Conservation (phyloP, 2,329 filamentous ascomycete genomes). For the Colletotrichum sidae region DNA sequence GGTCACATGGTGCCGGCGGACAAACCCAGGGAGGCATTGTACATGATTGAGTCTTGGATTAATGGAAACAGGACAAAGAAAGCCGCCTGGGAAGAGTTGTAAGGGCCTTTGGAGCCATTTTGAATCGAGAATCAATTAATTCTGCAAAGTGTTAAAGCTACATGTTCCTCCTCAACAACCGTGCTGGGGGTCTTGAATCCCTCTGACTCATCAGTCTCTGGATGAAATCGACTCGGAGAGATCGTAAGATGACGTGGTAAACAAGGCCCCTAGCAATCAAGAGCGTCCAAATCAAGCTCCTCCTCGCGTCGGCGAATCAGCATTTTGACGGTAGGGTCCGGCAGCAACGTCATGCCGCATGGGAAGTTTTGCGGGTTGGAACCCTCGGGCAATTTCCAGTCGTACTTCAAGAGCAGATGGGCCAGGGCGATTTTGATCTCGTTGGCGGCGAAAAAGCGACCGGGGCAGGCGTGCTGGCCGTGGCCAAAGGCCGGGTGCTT, state of each 20-base stretch:
- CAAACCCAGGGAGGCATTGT: slow-evolving; percentile 6
- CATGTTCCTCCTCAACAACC: too few relatives aligned
- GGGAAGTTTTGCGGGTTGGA: neutral
- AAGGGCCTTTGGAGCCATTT: neutral
- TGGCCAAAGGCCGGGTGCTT: slow-evolving; percentile 49
- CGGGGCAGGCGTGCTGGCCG: slow-evolving; percentile 51
- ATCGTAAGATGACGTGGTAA: too few relatives aligned
- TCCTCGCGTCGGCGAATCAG: slow-evolving; percentile 23
- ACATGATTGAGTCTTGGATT: slow-evolving; percentile 7
- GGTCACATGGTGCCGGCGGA: slow-evolving; percentile 24
- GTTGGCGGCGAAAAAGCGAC: slow-evolving; percentile 51
- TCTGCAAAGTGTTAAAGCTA: neutral
- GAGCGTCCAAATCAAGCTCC: slow-evolving; percentile 19
- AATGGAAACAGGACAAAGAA: neutral
- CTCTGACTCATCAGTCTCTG: neutral
- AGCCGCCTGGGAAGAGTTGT: neutral
- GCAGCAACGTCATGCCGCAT: slow-evolving; percentile 14
- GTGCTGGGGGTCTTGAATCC: too few relatives aligned
- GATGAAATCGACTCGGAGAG: neutral
- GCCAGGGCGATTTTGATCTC: slow-evolving; percentile 50
- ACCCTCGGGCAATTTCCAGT: slow-evolving; percentile 38
- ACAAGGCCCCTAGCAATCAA: neutral
- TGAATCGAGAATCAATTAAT: neutral
- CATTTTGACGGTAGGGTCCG: slow-evolving; percentile 11
- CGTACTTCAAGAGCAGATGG: slow-evolving; percentile 47